Conservation (phyloP, 1,284 basidiomycete genomes). For the Trichosporon asahii region DNA sequence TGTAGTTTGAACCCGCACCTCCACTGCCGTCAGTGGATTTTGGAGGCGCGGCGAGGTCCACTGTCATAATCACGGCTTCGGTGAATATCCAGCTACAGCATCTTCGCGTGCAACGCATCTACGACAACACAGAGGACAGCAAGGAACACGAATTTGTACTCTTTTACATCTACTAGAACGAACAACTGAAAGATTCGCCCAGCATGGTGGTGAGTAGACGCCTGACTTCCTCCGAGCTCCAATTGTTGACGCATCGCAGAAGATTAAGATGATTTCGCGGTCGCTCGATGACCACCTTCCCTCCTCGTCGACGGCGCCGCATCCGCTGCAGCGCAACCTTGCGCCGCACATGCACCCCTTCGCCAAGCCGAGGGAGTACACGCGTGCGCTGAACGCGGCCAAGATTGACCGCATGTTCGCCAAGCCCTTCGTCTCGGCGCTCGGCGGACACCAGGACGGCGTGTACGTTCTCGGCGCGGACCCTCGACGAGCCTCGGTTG, state of each 20-base stretch:
- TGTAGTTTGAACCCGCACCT: neutral
- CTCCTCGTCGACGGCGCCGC: conserved; percentile 49
- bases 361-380: conserved; percentile 85
- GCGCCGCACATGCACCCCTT: conserved; percentile 94
- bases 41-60: conserved; percentile 2
- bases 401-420: conserved; percentile 98
- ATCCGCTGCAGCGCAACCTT: conserved; percentile 83
- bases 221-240: neutral
- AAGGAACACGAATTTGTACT: neutral
- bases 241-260: conserved; percentile 31
- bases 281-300: conserved; percentile 53
- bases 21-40: neutral
- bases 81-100: neutral
- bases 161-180: neutral
- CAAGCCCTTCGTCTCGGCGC: conserved; percentile 85
- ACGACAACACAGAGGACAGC: neutral
- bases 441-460: conserved; percentile 96
- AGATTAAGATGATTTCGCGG: conserved; percentile 53
- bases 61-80: neutral
- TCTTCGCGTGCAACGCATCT: neutral
- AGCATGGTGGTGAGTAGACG: neutral
- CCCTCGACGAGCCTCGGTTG: conserved; percentile 68
- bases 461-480: conserved; percentile 81
- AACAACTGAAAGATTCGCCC: neutral
- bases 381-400: conserved; percentile 86